phyloP scores from a whole-genome alignment of 2,329 filamentous ascomycete genomes.

The Paracoccidioides brasiliensis region DNA sequence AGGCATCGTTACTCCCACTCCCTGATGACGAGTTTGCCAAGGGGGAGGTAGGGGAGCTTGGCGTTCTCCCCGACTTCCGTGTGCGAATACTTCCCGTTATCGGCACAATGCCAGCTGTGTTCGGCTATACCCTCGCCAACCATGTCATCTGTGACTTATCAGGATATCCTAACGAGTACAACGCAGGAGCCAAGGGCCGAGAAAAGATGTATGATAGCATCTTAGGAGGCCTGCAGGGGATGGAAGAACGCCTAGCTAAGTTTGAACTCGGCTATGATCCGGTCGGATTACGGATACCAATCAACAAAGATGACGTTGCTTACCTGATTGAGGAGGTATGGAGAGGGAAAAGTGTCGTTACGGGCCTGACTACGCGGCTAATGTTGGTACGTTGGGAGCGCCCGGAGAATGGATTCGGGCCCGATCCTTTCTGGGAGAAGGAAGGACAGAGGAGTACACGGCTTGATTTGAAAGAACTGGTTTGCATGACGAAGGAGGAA shows the following conservation, averaged over 20 bases:
- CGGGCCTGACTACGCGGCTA: conserved; percentile 65
- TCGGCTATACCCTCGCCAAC: conserved; percentile 83
- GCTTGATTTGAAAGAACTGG: conserved; percentile 56
- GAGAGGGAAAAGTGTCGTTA: conserved; percentile 67
- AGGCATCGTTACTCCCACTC: conserved; percentile 76
- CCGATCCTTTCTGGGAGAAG: conserved; percentile 45
- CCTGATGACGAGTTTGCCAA: conserved; percentile 79
- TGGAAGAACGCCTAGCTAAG: conserved; percentile 62
- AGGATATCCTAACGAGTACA: conserved; percentile 71
- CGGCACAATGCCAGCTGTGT: conserved; percentile 94
- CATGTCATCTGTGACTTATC: conserved; percentile 73
- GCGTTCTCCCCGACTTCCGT: conserved; percentile 81
- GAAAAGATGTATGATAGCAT: conserved; percentile 90
- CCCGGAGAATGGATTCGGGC: conserved; percentile 46
- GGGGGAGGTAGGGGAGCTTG: conserved; percentile 72
- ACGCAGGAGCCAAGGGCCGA: conserved; percentile 63
- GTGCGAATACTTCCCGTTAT: conserved; percentile 90
- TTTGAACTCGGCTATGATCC: conserved; percentile 39
- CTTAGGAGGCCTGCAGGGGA: conserved; percentile 58
- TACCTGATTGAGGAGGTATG: conserved; percentile 87
- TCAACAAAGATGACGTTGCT: conserved; percentile 68
- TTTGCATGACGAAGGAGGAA: conserved; percentile 90
- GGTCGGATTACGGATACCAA: conserved; percentile 62
- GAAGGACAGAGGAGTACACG: conserved; percentile 66
- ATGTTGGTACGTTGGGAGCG: conserved; percentile 68